These are phyloP conservation scores for Circinella minor DNA, from an alignment of 371 early-diverging fungal species.

Conservation along the genomic window DNA sequence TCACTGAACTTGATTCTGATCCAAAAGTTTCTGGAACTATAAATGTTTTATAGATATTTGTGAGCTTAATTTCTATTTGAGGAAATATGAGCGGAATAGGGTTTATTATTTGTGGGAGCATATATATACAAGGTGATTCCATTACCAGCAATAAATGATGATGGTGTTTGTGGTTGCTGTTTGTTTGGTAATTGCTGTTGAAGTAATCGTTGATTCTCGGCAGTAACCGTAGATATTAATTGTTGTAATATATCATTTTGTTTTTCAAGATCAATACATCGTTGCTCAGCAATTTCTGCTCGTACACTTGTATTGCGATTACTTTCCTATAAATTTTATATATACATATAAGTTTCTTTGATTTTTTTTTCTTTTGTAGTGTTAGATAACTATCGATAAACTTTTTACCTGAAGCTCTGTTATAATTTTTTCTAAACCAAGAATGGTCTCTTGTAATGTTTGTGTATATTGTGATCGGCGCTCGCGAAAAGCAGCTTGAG, in stretches of 20 bases:
- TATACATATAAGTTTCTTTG: neutral
- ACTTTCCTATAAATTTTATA: slow-evolving; percentile 16
- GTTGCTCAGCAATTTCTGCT: slow-evolving; percentile 20
- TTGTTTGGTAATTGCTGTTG: neutral
- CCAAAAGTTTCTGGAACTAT: neutral
- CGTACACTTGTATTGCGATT: slow-evolving; percentile 19
- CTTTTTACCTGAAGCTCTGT: slow-evolving; percentile 19
- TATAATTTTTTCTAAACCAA: slow-evolving; percentile 17
- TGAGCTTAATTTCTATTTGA: neutral
- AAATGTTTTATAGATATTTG: neutral
- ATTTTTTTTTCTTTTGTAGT: neutral
- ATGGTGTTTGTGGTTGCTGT: neutral
- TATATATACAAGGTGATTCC: neutral
- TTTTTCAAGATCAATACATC: slow-evolving; percentile 1
- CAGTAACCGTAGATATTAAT: slow-evolving; percentile 5
- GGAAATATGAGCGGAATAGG: no score
- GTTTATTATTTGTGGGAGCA: no score
- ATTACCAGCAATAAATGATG: neutral
- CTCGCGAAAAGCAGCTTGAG: slow-evolving; percentile 34
- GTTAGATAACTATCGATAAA: no score
- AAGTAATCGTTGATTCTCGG: slow-evolving; percentile 14
- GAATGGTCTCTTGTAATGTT: slow-evolving; percentile 17
- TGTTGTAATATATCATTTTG: slow-evolving; percentile 9
- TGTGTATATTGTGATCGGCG: slow-evolving; percentile 25
- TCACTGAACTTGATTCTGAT: slow-evolving; percentile 4